Conservation (phyloP, 148 eudicot genomes). For the Spergularia marina region DNA sequence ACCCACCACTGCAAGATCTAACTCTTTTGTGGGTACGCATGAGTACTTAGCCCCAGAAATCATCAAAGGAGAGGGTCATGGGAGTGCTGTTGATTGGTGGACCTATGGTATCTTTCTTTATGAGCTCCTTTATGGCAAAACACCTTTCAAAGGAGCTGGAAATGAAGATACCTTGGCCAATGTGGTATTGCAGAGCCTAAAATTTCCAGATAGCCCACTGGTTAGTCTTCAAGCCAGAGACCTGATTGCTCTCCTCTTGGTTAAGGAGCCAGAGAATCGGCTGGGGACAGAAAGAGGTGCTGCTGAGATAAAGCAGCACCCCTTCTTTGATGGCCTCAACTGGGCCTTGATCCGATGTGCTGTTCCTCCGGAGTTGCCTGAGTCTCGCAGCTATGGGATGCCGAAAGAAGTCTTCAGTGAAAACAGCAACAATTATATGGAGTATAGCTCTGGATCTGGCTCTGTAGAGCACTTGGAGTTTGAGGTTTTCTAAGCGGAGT, state of each 20-base stretch:
- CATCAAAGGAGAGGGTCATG: conserved; percentile 90
- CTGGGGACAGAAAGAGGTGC: conserved; percentile 84
- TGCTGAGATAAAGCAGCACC: conserved; percentile 88
- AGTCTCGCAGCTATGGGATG: conserved; percentile 32
- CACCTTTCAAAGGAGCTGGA: conserved; percentile 78
- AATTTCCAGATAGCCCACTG: conserved; percentile 74
- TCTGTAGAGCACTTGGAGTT: conserved; percentile 64
- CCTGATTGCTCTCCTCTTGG: conserved; percentile 62
- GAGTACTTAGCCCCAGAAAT: conserved; percentile 93
- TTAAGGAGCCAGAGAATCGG: conserved; percentile 75
- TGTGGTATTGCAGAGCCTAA: conserved; percentile 62
- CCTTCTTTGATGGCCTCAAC: conserved; percentile 81
- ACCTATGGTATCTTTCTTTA: conserved; percentile 79
- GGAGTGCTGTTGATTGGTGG: conserved; percentile 99
- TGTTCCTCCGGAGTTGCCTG: conserved; percentile 75
- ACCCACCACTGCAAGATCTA: conserved; percentile 83
- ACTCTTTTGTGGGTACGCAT: conserved; percentile 93
- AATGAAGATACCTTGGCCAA: conserved; percentile 90
- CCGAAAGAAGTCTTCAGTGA: conserved; percentile 32
- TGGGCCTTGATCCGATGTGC: conserved; percentile 95
- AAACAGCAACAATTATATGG: conserved; percentile 47
- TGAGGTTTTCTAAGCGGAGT: conserved; percentile 51
- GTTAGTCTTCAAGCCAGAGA: conserved; percentile 86
- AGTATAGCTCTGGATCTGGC: conserved; percentile 40
- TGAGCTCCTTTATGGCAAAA: conserved; percentile 86